Base-by-base conservation (phyloP, 75 land plant genomes). In the Picea sitchensis region DNA sequence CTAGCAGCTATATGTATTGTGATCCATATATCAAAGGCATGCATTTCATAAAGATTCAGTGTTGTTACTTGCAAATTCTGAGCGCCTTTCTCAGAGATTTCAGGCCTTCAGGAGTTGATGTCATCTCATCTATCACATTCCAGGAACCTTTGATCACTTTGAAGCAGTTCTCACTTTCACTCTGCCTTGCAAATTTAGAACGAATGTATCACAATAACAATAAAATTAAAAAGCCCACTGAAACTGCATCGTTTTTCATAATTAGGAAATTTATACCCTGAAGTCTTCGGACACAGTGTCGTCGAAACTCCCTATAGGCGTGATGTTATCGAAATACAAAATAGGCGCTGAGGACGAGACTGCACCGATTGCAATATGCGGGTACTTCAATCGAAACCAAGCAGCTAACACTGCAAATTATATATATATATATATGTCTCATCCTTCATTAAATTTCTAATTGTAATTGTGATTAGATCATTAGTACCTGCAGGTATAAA, bases 291-390 rank as follows among this genome's bases (percentile, higher is more conserved):
- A 83, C 11, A 86, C 91, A 59, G 82, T 74, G 30, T 59, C 72
- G 79, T 83, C 78, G 72, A 85, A 91, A 3, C 85, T 82, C 77
- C 84, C 65, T 26, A 76, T 58, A n/a, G 92, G 88, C 11, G 79
- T 82, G 14, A 83, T 78, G 58, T 84, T 77, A 54, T 90, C 90
- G 58, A 92, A 88, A 18, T 84, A 83, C 41, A 92, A 81, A 61
- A 90, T 84, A 0, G 94, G 94, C 6, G 92, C 92, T 0, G 90
- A 92, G 0, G 94, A 88, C n/a, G 94, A 88, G n/a, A 90, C 62
- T 36, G 90, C 92, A 54, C 94, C 92, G 7, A 92, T 80, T 11
- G 84, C 88, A 72, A 90, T 77, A 58, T 92, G 94, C 0, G 92
- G 92, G 74, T 92, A 92, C 68, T 90, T 92, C 26, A 92, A 81